phyloP scores from a whole-genome alignment of 805 yeast genomes.

The Hemisphaericaspora nanyangensis region DNA sequence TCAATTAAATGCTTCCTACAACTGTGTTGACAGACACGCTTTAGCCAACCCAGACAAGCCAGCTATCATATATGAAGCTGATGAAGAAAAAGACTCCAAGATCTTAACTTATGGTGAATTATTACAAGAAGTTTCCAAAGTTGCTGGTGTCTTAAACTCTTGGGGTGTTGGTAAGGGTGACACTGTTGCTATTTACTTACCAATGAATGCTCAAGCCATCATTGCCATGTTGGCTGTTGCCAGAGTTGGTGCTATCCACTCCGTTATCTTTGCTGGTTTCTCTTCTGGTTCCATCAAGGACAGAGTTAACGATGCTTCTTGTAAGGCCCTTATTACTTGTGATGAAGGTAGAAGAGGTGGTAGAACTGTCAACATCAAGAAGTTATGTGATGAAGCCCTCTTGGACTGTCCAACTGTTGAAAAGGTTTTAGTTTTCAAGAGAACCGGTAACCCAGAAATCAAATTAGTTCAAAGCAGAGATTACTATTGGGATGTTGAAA shows the following conservation, averaged over 20 bases:
- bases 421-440: slow-evolving; percentile 66
- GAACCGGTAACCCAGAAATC: slow-evolving; percentile 62
- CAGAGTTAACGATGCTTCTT: slow-evolving; percentile 67
- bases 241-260: slow-evolving; percentile 80
- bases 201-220: slow-evolving; percentile 81
- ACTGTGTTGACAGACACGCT: slow-evolving; percentile 83
- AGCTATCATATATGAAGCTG: slow-evolving; percentile 80
- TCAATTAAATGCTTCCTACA: slow-evolving; percentile 73
- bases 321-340: slow-evolving; percentile 70
- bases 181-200: slow-evolving; percentile 81
- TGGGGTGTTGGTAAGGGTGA: slow-evolving; percentile 79
- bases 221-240: slow-evolving; percentile 73
- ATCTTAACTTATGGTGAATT: slow-evolving; percentile 68
- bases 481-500: slow-evolving; percentile 73
- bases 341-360: slow-evolving; percentile 86
- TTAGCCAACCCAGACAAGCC: slow-evolving; percentile 63
- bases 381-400: slow-evolving; percentile 79
- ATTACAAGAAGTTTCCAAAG: slow-evolving; percentile 63
- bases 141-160: slow-evolving; percentile 62
- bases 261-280: slow-evolving; percentile 85
- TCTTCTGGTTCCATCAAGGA: slow-evolving; percentile 68
- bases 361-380: slow-evolving; percentile 73
- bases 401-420: slow-evolving; percentile 60
- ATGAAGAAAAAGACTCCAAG: slow-evolving; percentile 63
- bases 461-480: slow-evolving; percentile 57